Percentiles rank a stretch among this genome's conserved stretches.
Evolutionary conservation across 371 early-diverging fungal species (phyloP).

Genomic region (Syncephalastrum sp.): DNA sequence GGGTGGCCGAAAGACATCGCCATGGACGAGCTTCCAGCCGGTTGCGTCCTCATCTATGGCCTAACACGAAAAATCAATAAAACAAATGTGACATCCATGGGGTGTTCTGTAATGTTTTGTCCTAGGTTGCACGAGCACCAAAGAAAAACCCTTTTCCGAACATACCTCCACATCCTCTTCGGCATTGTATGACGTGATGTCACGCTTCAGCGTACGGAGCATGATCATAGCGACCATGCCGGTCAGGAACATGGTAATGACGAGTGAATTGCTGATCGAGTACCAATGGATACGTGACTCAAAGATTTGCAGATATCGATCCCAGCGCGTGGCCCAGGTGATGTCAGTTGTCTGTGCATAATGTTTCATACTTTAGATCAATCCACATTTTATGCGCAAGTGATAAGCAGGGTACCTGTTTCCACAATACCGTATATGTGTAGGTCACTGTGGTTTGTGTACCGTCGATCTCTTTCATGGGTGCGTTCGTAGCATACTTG

Average conservation of each 20-base stretch:
- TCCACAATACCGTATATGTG: constrained; percentile 64
- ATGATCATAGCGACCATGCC: constrained; percentile 88
- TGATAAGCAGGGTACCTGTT: constrained; percentile 27
- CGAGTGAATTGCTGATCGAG: constrained; percentile 81
- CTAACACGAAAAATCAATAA: neutral
- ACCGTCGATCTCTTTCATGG: constrained; percentile 36
- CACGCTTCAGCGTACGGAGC: constrained; percentile 78
- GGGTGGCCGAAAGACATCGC: constrained; percentile 83
- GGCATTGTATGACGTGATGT: constrained; percentile 83
- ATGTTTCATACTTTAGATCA: neutral
- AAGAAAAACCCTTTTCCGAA: neutral
- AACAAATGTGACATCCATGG: too few species aligned
- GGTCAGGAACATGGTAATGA: constrained; percentile 74
- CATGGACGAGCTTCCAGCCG: constrained; percentile 91
- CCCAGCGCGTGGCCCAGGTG: constrained; percentile 59
- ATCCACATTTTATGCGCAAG: too few species aligned
- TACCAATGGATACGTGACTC: constrained; percentile 70
- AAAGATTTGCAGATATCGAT: constrained; percentile 40
- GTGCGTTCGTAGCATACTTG: constrained; percentile 15
- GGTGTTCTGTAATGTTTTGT: neutral
- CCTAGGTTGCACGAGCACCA: neutral
- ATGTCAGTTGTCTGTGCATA: constrained; percentile 32
- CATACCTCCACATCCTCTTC: constrained; percentile 52
- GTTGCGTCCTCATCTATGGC: constrained; percentile 81
- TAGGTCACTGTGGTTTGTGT: constrained; percentile 41